Conservation (phyloP, 768 basidiomycete genomes). For the Auriscalpium microsporum region DNA sequence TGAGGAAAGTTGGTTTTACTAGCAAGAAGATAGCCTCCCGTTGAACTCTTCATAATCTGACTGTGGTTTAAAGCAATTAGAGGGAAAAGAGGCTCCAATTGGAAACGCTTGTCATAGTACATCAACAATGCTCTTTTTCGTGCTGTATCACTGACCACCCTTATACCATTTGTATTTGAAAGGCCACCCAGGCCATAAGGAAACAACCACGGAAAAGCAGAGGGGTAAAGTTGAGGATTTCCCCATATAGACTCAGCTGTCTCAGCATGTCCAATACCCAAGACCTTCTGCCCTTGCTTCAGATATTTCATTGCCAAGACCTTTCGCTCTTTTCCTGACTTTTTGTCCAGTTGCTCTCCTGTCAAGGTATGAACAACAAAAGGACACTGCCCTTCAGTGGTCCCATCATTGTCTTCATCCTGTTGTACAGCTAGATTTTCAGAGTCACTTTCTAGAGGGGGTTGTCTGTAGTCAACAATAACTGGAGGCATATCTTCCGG, state of each 20-base stretch:
- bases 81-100: slow-evolving; percentile 28
- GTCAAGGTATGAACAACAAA: slow-evolving; percentile 32
- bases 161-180: slow-evolving; percentile 11
- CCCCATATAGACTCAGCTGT: slow-evolving; percentile 25
- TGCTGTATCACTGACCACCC: slow-evolving; percentile 21
- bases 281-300: slow-evolving; percentile 17
- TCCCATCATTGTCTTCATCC: slow-evolving; percentile 26
- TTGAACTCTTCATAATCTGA: slow-evolving; percentile 25
- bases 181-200: slow-evolving; percentile 33
- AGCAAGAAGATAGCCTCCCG: slow-evolving; percentile 18
- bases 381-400: slow-evolving; percentile 23
- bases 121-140: slow-evolving; percentile 20
- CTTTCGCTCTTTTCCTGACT: slow-evolving; percentile 4
- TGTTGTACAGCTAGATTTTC: slow-evolving; percentile 12
- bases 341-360: slow-evolving; percentile 16
- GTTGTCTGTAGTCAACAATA: slow-evolving; percentile 3
- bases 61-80: slow-evolving; percentile 32
- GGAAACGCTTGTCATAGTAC: slow-evolving; percentile 35
- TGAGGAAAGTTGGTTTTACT: slow-evolving; percentile 2
- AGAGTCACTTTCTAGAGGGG: not conserved
- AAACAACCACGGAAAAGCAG: slow-evolving; percentile 35
- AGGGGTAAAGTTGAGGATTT: slow-evolving; percentile 28
- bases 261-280: slow-evolving; percentile 23
- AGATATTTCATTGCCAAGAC: slow-evolving; percentile 22
- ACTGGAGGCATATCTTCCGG: slow-evolving; percentile 19